phyloP scores from a whole-genome alignment of 1,139 yeast species.

The Debaryomycetaceae sp. region DNA sequence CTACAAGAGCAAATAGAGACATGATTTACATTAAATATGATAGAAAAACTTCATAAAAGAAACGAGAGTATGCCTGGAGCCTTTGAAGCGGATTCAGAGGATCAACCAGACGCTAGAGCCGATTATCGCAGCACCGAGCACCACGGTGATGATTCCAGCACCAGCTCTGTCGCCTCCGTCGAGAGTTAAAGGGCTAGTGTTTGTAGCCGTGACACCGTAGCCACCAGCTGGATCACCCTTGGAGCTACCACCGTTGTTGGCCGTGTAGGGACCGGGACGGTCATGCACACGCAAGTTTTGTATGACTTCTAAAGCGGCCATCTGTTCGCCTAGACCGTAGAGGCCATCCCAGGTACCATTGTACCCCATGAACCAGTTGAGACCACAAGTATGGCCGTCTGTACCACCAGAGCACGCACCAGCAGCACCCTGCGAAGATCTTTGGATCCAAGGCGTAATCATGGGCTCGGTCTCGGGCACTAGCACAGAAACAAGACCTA shows the following conservation, averaged over 20 bases:
- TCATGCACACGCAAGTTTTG: conserved; percentile 56
- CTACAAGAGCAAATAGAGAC: neutral
- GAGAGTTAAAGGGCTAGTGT: conserved; percentile 46
- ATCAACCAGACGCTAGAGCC: conserved; percentile 75
- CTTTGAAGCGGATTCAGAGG: conserved; percentile 9
- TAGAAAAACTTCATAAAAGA: neutral
- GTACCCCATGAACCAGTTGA: conserved; percentile 69
- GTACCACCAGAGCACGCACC: conserved; percentile 78
- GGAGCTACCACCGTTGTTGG: conserved; percentile 58
- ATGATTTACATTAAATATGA: neutral
- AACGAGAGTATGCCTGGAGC: neutral
- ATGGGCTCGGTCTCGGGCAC: conserved; percentile 56
- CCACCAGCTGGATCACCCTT: conserved; percentile 62
- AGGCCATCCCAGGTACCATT: conserved; percentile 64
- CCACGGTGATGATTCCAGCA: conserved; percentile 80
- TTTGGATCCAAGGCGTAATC: conserved; percentile 49
- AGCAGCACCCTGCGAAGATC: conserved; percentile 79
- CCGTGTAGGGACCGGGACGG: conserved; percentile 57
- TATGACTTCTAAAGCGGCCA: conserved; percentile 78
- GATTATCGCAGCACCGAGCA: conserved; percentile 62
- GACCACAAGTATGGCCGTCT: conserved; percentile 89
- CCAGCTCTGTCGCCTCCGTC: conserved; percentile 75
- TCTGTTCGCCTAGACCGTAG: conserved; percentile 93
- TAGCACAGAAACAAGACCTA: conserved; percentile 71
- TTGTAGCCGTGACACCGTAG: conserved; percentile 34